Evolutionary conservation across 73 alveolate species (phyloP).

Genomic region (Tetrahymena borealis): DNA sequence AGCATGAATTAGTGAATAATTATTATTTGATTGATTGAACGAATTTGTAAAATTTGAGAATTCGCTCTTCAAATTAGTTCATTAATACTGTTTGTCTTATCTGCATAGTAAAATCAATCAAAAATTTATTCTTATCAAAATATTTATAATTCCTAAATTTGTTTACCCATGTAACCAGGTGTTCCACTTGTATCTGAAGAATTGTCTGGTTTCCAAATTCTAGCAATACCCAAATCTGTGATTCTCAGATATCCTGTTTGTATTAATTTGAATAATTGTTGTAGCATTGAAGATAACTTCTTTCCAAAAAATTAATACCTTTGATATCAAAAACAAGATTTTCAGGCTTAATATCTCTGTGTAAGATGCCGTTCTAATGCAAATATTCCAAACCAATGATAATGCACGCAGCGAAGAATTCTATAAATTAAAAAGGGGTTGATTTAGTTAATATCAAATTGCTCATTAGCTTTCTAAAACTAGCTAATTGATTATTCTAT

Average conservation of each 20-base stretch:
- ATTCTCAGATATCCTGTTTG: constrained; percentile 56
- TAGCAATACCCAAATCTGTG: constrained; percentile 61
- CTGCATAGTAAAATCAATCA: too few relatives aligned
- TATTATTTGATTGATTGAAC: too few relatives aligned
- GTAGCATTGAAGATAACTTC: constrained; percentile 1
- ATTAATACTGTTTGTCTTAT: too few relatives aligned
- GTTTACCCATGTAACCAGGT: constrained; percentile 44
- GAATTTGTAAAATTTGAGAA: too few relatives aligned
- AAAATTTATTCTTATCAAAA: background rate
- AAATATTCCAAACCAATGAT: constrained; percentile 76
- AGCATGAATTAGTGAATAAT: too few relatives aligned
- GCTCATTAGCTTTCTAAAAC: background rate
- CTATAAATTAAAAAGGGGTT: background rate
- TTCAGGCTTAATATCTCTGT: constrained; percentile 96
- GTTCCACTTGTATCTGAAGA: constrained; percentile 58
- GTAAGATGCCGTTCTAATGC: constrained; percentile 81
- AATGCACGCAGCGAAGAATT: constrained; percentile 86
- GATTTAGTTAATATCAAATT: background rate
- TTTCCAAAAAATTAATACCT: constrained; percentile 7
- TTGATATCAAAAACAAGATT: constrained; percentile 86
- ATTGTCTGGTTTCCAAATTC: constrained; percentile 45
- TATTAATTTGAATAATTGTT: too few relatives aligned
- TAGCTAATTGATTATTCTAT: background rate
- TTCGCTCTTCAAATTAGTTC: too few relatives aligned
- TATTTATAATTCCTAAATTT: background rate